A percentile compares a stretch with the other conserved stretches of the same genome.
Evolutionary conservation across 371 early-diverging fungal genomes (phyloP).

Genomic region (Lichtheimia ornata): DNA sequence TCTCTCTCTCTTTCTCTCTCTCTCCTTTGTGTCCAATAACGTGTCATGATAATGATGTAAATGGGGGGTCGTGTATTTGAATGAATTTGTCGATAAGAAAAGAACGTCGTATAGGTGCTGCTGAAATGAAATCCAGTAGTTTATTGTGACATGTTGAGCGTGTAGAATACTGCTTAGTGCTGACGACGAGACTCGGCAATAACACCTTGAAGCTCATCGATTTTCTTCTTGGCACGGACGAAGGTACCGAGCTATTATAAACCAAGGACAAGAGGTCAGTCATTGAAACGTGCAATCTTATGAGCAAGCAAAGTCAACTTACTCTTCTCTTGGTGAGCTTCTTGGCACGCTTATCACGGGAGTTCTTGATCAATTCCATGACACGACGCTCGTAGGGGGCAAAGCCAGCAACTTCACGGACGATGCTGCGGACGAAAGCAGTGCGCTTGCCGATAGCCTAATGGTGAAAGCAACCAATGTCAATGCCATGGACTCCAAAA

Average conservation of each 20-base stretch:
- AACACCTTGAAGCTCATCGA: conserved; percentile 93
- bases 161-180: conserved; percentile 7
- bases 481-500: not conserved
- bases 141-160: no score
- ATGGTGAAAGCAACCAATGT: not conserved
- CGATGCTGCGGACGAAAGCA: conserved; percentile 88
- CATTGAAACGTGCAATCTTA: no score
- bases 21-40: no score
- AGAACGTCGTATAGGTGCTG: no score
- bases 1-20: no score
- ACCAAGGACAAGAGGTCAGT: not conserved
- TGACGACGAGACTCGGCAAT: conserved; percentile 95
- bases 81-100: no score
- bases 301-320: conserved; percentile 11
- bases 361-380: conserved; percentile 99
- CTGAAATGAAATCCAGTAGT: no score
- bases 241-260: conserved; percentile 88
- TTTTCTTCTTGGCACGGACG: conserved; percentile 97
- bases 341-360: conserved; percentile 99
- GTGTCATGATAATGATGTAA: no score
- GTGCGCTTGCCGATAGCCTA: conserved; percentile 83
- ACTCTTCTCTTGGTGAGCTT: conserved; percentile 98
- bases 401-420: conserved; percentile 98
- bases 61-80: no score
- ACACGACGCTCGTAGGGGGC: conserved; percentile 99